Evolutionary conservation across 1,139 yeast genomes (phyloP).

Genomic region (Yamadazyma diddensiae): DNA sequence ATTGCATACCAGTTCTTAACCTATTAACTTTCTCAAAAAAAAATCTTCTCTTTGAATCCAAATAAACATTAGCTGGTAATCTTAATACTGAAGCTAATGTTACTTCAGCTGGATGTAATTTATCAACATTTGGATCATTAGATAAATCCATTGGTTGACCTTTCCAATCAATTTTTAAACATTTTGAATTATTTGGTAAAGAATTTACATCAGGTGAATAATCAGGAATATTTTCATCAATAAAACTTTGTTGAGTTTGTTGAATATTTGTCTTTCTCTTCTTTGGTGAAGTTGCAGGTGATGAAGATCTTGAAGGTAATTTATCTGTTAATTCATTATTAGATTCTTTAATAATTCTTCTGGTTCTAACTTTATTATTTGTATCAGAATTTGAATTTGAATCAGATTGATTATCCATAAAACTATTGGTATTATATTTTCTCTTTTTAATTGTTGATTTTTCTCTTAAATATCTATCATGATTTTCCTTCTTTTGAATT

Average conservation of each 20-base stretch:
- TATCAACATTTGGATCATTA: slow-evolving; percentile 64
- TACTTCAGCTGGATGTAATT: slow-evolving; percentile 91
- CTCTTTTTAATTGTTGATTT: slow-evolving; percentile 18
- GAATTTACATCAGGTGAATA: slow-evolving; percentile 68
- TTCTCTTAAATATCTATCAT: slow-evolving; percentile 10
- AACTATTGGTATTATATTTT: slow-evolving; percentile 29
- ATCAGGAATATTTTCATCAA: slow-evolving; percentile 65
- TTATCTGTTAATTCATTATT: slow-evolving; percentile 13
- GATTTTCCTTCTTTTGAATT: slow-evolving; percentile 21
- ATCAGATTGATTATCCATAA: slow-evolving; percentile 18
- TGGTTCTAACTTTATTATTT: slow-evolving; percentile 54
- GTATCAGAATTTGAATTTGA: slow-evolving; percentile 28
- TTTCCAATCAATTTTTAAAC: slow-evolving; percentile 93
- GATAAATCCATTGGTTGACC: slow-evolving; percentile 94
- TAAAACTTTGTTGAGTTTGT: slow-evolving; percentile 37
- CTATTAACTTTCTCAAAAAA: slow-evolving; percentile 87
- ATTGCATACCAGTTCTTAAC: slow-evolving; percentile 70
- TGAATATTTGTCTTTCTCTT: slow-evolving; percentile 35
- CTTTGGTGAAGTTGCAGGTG: slow-evolving; percentile 28
- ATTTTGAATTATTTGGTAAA: slow-evolving; percentile 58
- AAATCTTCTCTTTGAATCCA: slow-evolving; percentile 88
- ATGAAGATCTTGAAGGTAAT: slow-evolving; percentile 10
- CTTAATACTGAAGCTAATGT: slow-evolving; percentile 83
- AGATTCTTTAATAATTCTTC: slow-evolving; percentile 25
- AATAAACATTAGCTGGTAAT: slow-evolving; percentile 80